phyloP scores from a whole-genome alignment of 345 rosid species.

The Balakata baccata region DNA sequence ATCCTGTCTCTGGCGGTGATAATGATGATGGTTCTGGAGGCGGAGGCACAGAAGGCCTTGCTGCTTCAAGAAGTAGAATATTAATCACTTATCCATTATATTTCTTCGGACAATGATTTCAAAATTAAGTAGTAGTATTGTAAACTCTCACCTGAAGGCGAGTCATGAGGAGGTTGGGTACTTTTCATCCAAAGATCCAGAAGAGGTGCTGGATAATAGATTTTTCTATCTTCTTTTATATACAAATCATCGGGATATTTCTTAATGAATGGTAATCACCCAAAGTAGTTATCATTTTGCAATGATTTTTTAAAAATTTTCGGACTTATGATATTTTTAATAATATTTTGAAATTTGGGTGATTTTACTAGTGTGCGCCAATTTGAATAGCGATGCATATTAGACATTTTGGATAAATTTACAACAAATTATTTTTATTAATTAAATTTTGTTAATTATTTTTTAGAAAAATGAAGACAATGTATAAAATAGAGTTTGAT shows the following conservation, averaged over 20 bases:
- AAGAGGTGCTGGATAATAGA: slow-evolving; percentile 62
- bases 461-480: no score
- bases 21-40: slow-evolving; percentile 47
- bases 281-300: no score
- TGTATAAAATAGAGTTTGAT: no score
- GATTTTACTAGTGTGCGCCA: no score
- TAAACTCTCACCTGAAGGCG: slow-evolving; percentile 53
- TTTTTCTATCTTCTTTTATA: slow-evolving; percentile 27
- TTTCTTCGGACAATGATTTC: slow-evolving; percentile 14
- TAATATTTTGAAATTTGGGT: no score
- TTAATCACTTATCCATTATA: slow-evolving; percentile 16
- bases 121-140: slow-evolving; percentile 13
- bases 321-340: no score
- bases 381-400: no score
- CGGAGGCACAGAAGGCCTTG: slow-evolving; percentile 41
- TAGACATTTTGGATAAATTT: no score
- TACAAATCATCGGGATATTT: slow-evolving; percentile 29
- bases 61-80: slow-evolving; percentile 38
- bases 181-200: slow-evolving; percentile 62
- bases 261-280: no score
- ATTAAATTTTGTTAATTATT: no score
- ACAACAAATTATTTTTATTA: no score
- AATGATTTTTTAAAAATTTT: no score
- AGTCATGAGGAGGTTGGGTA: slow-evolving; percentile 45
- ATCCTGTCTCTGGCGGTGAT: slow-evolving; percentile 39